These are phyloP conservation scores for Sphenostylis stenocarpa DNA, from an alignment of 306 rosid genomes.

Conservation along the genomic window DNA sequence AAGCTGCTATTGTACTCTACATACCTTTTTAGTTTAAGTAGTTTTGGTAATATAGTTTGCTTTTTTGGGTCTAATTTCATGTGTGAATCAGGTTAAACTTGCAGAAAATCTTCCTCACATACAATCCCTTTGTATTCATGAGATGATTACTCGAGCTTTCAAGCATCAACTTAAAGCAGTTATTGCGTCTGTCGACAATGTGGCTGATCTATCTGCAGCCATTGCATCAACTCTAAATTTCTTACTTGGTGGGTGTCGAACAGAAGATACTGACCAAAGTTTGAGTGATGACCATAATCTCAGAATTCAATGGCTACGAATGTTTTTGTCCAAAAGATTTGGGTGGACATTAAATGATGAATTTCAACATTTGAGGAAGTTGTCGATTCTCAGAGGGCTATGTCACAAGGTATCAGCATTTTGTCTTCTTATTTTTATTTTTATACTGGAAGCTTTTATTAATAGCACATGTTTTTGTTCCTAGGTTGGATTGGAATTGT, in stretches of 20 bases:
- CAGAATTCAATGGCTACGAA: slow-evolving; percentile 67
- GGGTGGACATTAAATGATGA: slow-evolving; percentile 78
- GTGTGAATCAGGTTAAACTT: slow-evolving; percentile 72
- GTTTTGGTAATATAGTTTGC: not conserved
- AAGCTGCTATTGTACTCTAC: not conserved
- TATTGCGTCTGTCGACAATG: slow-evolving; percentile 58
- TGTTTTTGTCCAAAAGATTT: slow-evolving; percentile 61
- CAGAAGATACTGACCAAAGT: slow-evolving; percentile 48
- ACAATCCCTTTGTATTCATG: slow-evolving; percentile 94
- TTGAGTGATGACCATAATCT: slow-evolving; percentile 52
- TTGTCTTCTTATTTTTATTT: not conserved
- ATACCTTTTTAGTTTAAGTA: not conserved
- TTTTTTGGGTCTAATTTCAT: slow-evolving; percentile 37
- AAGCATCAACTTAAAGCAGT: slow-evolving; percentile 82
- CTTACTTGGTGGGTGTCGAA: slow-evolving; percentile 60
- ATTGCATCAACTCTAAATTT: slow-evolving; percentile 72
- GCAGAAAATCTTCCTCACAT: slow-evolving; percentile 92
- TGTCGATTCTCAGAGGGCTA: slow-evolving; percentile 81
- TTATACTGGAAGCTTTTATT: slow-evolving; percentile 22
- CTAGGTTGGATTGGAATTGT: slow-evolving; percentile 88
- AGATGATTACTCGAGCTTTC: slow-evolving; percentile 94
- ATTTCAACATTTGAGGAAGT: slow-evolving; percentile 77
- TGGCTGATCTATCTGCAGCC: slow-evolving; percentile 58
- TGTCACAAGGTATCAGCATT: slow-evolving; percentile 68
- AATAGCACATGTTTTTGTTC: slow-evolving; percentile 2